Evolutionary conservation across 441 rosid genomes (phyloP).

Genomic region (Breynia disticha): DNA sequence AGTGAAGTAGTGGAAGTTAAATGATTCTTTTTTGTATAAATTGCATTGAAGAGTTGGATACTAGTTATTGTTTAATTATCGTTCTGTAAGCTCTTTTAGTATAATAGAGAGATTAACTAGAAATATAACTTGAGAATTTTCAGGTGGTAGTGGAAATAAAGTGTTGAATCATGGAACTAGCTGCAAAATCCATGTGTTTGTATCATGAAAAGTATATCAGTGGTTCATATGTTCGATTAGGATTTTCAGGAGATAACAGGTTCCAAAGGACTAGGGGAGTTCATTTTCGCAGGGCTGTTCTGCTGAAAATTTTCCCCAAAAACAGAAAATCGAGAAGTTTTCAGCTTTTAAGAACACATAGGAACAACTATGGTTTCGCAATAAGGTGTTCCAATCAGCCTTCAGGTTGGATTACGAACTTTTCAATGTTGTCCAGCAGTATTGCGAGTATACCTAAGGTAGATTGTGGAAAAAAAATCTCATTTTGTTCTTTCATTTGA

Average conservation of each 20-base stretch:
- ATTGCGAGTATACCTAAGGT: constrained; percentile 40
- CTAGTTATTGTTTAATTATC: background rate
- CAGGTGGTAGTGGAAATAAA: constrained; percentile 29
- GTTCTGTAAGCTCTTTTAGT: background rate
- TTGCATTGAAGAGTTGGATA: constrained; percentile 1
- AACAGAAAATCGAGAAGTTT: constrained; percentile 23
- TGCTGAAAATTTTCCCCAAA: constrained; percentile 27
- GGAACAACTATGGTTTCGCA: constrained; percentile 9
- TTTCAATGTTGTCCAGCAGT: constrained; percentile 14
- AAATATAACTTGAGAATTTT: constrained; percentile 12
- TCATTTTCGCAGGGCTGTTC: constrained; percentile 20
- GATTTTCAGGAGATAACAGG: constrained; percentile 20
- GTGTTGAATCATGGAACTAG: constrained; percentile 45
- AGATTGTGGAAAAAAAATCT: constrained; percentile 7
- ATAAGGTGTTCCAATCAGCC: constrained; percentile 27
- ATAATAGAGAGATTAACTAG: background rate
- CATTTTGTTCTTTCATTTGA: background rate
- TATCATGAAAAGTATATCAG: constrained; percentile 32
- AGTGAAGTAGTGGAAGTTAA: too few relatives aligned
- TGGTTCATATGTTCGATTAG: constrained; percentile 23
- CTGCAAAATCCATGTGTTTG: constrained; percentile 37
- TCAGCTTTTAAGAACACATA: constrained; percentile 22
- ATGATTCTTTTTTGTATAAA: too few relatives aligned
- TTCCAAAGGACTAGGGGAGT: constrained; percentile 25
- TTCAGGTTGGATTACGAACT: constrained; percentile 23